Evolutionary conservation across 2,329 filamentous ascomycete species (phyloP).

Genomic region (Rhynchosporium graminicola): DNA sequence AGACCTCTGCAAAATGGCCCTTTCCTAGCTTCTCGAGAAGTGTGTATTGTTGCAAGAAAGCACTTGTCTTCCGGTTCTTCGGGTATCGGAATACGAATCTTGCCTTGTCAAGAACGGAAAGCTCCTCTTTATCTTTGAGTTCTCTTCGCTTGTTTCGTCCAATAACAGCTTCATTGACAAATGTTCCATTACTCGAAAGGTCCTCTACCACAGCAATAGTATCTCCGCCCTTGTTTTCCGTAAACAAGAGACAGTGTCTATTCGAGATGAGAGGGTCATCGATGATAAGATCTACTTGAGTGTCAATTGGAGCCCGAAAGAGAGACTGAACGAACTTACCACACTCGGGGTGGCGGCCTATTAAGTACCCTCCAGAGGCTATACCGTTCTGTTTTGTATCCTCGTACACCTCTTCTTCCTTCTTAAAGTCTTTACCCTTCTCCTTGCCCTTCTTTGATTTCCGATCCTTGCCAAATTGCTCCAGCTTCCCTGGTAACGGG

Average conservation of each 20-base stretch:
- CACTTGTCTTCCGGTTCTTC: conserved; percentile 68
- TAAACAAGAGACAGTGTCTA: conserved; percentile 72
- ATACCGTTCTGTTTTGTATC: conserved; percentile 60
- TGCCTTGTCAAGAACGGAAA: conserved; percentile 80
- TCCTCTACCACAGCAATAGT: conserved; percentile 82
- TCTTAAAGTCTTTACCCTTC: conserved; percentile 49
- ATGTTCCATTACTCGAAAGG: conserved; percentile 93
- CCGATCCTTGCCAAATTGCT: conserved; percentile 43
- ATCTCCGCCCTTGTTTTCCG: conserved; percentile 57
- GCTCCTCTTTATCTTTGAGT: conserved; percentile 85
- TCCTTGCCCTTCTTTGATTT: conserved; percentile 48
- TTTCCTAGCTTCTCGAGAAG: conserved; percentile 85
- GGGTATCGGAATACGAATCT: conserved; percentile 94
- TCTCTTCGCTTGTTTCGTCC: conserved; percentile 91
- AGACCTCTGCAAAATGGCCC: conserved; percentile 93
- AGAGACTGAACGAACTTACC: conserved; percentile 59
- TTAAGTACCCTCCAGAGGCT: conserved; percentile 80
- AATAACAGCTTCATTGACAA: conserved; percentile 87
- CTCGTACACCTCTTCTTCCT: conserved; percentile 63
- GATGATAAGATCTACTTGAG: conserved; percentile 66
- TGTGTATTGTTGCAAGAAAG: conserved; percentile 84
- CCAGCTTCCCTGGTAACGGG: conserved; percentile 54
- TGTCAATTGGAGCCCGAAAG: conserved; percentile 4
- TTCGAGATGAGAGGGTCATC: conserved; percentile 84
- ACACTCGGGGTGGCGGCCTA: conserved; percentile 92